phyloP scores from a whole-genome alignment of 1,284 basidiomycete species.

The Ganoderma leucocontextum region DNA sequence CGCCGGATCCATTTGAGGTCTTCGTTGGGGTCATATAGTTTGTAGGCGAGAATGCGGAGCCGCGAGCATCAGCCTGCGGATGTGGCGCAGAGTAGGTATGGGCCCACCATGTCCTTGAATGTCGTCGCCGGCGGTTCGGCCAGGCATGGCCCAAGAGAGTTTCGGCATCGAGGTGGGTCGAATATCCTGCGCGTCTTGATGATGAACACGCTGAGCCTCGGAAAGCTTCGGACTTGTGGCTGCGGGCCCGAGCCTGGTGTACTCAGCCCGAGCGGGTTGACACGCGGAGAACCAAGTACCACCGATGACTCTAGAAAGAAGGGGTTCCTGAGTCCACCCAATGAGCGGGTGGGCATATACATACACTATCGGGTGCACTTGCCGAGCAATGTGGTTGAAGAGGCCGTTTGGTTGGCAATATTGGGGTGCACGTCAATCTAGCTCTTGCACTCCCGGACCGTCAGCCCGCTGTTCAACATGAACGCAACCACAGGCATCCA shows the following conservation, averaged over 20 bases:
- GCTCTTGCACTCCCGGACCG: constrained; percentile 81
- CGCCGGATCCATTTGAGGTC: background rate
- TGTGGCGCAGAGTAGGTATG: background rate
- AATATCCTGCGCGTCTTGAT: too few species aligned
- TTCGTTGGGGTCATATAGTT: background rate
- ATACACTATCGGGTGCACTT: background rate
- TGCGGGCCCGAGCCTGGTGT: background rate
- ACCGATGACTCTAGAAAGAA: background rate
- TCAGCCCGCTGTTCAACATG: constrained; percentile 75
- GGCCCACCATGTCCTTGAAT: background rate
- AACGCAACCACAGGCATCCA: constrained; percentile 72
- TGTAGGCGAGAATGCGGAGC: background rate
- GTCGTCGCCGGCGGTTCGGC: background rate
- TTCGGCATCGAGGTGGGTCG: background rate
- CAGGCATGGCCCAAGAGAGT: background rate
- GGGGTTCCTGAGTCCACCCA: too few species aligned
- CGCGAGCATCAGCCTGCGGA: background rate
- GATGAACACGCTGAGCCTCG: background rate
- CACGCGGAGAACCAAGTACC: background rate
- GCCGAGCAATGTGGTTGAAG: background rate
- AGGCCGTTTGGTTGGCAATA: background rate
- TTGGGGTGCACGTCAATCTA: constrained; percentile 80
- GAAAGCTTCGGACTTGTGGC: background rate
- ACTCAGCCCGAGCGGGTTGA: background rate
- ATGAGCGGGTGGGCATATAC: background rate